These are phyloP conservation scores for Sesbania bispinosa DNA, from an alignment of 306 rosid species.

Conservation along the genomic window DNA sequence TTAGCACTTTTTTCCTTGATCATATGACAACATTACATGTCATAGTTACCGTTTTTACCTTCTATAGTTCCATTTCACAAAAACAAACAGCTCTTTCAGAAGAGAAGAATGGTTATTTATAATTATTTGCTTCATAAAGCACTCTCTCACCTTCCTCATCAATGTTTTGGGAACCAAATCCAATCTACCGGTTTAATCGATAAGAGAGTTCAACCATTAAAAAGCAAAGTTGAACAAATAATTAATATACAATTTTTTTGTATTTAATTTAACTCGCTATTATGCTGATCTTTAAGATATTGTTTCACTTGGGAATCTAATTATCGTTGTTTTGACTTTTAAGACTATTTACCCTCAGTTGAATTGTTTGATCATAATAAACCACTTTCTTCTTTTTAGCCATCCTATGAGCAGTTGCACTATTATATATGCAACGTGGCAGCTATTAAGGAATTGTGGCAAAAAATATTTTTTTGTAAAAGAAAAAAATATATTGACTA, in stretches of 20 bases:
- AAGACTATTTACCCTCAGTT: not conserved
- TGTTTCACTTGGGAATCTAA: not conserved
- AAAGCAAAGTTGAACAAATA: not conserved
- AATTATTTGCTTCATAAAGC: constrained; percentile 8
- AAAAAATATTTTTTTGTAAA: too few relatives aligned
- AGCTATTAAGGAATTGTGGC: not conserved
- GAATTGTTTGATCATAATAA: not conserved
- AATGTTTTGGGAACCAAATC: not conserved
- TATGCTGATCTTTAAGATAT: not conserved
- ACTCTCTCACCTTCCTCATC: not conserved
- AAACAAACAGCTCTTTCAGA: constrained; percentile 21
- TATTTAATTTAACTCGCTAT: not conserved
- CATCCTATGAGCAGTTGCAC: not conserved
- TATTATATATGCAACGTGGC: not conserved
- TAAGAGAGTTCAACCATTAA: constrained; percentile 5
- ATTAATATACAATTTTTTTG: not conserved
- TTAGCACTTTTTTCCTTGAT: not conserved
- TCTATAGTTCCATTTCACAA: not conserved
- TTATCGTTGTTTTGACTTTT: not conserved
- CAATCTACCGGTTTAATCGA: not conserved
- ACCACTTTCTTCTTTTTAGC: not conserved
- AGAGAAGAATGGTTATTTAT: constrained; percentile 8
- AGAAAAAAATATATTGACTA: too few relatives aligned
- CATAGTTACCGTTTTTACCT: constrained; percentile 5
- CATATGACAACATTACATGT: not conserved